Base-by-base conservation (phyloP, 257 asterid genomes). In the Solanum sparsipilum region DNA sequence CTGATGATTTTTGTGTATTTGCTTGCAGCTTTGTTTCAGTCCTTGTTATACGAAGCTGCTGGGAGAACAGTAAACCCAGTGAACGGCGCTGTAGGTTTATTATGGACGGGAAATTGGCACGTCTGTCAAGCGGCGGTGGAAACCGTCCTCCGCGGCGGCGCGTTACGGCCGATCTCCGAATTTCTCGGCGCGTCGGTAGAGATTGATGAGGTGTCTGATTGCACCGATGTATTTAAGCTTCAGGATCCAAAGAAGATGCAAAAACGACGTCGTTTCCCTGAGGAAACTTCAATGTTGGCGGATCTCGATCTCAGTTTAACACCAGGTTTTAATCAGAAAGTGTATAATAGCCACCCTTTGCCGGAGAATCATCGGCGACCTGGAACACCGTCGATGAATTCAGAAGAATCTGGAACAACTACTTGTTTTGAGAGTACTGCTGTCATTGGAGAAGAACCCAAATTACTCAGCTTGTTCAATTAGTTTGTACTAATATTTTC, bases 31-130 rank as follows among this genome's bases (percentile, higher is more conserved):
- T 88, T 94, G 13, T 94, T 94, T 68, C 95, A 91, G 91, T 94
- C 98, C 16, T 87, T 94, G 67, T 86, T 94, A 52, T 94, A 90
- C 44, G 98, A 94, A 90, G 98, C 96, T 23, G 98, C 95, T 16
- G 98, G 98, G 34, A 92, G 98, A 88, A 93, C 96, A n/a, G 96
- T 94, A 86, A 94, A 94, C 56, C 98, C 96, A 10, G 96, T 94
- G 21, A 93, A 92, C 86, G 98, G 98, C 4, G 95, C 95, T 3
- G 94, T 93, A 72, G 98, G 98, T 7, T 88, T 94, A 82, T 89
- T 94, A 18, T 87, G 94, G 91, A 89, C 93, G 0, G 96, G 96
- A 2, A 94, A 92, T 86, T 94, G 98, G 98, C 94, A 92, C 88
- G 89, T 93, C 41, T 94, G 98, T 82, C 96, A 92, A 84, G 91